Conservation (phyloP, 768 basidiomycete species). For the Boletus reticulatus region DNA sequence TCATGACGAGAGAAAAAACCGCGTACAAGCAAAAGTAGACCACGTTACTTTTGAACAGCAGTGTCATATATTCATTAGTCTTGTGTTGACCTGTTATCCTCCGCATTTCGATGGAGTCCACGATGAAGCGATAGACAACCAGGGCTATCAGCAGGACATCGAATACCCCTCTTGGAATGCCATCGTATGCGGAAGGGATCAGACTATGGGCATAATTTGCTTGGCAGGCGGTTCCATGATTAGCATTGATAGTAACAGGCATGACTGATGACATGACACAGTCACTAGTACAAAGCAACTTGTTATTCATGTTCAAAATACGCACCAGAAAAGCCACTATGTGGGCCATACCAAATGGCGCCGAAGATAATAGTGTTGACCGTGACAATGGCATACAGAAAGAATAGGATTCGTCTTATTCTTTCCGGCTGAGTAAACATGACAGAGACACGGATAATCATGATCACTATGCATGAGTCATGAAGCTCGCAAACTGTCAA, state of each 20-base stretch:
- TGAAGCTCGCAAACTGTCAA: not conserved
- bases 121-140: slow-evolving; percentile 6
- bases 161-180: not conserved
- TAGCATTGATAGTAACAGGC: too few relatives aligned
- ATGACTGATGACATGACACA: too few relatives aligned
- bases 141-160: slow-evolving; percentile 6
- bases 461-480: not conserved
- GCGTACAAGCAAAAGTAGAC: too few relatives aligned
- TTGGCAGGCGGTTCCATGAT: not conserved
- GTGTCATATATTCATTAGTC: too few relatives aligned
- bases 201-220: not conserved
- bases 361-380: not conserved
- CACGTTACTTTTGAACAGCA: too few relatives aligned
- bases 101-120: slow-evolving; percentile 1
- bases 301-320: not conserved
- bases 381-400: not conserved
- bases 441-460: slow-evolving; percentile 11
- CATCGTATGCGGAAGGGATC: not conserved
- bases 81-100: too few relatives aligned
- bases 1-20: too few relatives aligned
- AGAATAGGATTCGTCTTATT: not conserved
- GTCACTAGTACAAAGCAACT: too few relatives aligned
- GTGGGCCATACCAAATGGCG: not conserved
- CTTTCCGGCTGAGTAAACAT: slow-evolving; percentile 9
- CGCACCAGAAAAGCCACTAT: not conserved